Base-by-base conservation (phyloP, 2,329 filamentous ascomycete genomes). In the Albophoma yamanashiensis region DNA sequence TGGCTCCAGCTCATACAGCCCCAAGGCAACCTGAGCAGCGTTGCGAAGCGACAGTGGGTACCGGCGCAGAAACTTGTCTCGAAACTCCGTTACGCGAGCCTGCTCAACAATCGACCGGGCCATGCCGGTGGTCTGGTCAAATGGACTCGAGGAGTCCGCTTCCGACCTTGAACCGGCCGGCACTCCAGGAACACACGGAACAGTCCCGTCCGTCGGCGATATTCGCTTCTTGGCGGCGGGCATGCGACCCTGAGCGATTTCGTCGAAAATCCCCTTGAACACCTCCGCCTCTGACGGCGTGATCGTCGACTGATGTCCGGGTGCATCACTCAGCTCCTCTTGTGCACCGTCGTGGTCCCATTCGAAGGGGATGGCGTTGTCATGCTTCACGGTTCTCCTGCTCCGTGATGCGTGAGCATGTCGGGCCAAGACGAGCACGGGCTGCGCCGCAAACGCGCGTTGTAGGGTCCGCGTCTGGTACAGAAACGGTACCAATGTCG, bases 381-480 rank as follows among this genome's bases (percentile, higher is more conserved):
- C 70, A 31, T 40, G 55, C 43, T 58, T 65, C 57, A 58, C 62
- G 14, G 53, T 53, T 47, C 60, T 61, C 38, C 55, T 63, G 15
- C 38, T 50, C n/a, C 57, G 61, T 45, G 59, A 34, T 36, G 62
- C 58, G 56, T 67, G 61, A 12, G 66, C 67, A 53, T 63, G 59
- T 60, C 66, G 63, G 60, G 67, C 47, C 56, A 63, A 58, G 27
- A 61, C 55, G 59, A 67, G 66, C 62, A 61, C 67, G 20, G 62
- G 64, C 56, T 64, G 69, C 58, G 59, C 61, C 45, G 68, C 69
- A 14, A 70, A 64, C 40, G 66, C 66, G 4, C 68, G 68, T 27
- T 71, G 68, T 15, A 76, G 79, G 0, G 88, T 90, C 61, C 81
- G 77, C 6, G 89, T 91, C 64, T 89, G 86, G 68, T 91, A 91